Base-by-base conservation (phyloP, 2,329 filamentous ascomycete genomes). In the Elsinoe fawcettii region DNA sequence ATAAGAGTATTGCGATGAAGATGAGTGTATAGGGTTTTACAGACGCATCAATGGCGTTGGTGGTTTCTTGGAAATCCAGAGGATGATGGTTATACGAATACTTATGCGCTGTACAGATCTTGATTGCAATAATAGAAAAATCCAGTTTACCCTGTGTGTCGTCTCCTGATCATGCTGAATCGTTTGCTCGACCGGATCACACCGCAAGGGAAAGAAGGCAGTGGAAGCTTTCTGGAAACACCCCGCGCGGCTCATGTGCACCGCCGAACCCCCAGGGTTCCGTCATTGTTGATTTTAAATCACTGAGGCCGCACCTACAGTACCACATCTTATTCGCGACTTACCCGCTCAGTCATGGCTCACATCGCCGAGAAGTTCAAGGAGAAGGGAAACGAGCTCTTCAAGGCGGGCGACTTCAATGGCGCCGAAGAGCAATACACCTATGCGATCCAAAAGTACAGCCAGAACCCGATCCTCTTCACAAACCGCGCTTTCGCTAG, bases 1-100 rank as follows among this genome's bases (percentile, higher is more conserved):
- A 96, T 71, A 92, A 91, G 75, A 81, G 81, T 4, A 95, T 99
- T 74, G 81, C 88, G 44, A 99, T 99, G 93, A 96, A 97, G 77
- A 99, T 99, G 93, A 95, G 89, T 68, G 92, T 97, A 59, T 90
- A 44, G 37, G 11, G 7, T 6, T 23, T 22, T 20, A n/a, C 14
- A 22, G 11, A 5, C 34, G 36, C 36, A 41, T 39, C 34, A 14
- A 23, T 23, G 36, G 51, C 30, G 32, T 23, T 54, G 14, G 20
- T 25, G 16, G 14, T 18, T 16, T 14, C 32, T 51, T 11, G 20
- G 46, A 18, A 51, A 14, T 51, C 12, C 20, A 20, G n/a, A 51
- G 27, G 27, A 9, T 30, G 27, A 30, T 5, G 5, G 27, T 5
- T 5, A 9, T 5, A 30, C 9, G 27, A 30, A 5, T 30, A 5